These are phyloP conservation scores for Hanseniaspora jakobsenii DNA, from an alignment of 805 yeast genomes.

Conservation along the genomic window DNA sequence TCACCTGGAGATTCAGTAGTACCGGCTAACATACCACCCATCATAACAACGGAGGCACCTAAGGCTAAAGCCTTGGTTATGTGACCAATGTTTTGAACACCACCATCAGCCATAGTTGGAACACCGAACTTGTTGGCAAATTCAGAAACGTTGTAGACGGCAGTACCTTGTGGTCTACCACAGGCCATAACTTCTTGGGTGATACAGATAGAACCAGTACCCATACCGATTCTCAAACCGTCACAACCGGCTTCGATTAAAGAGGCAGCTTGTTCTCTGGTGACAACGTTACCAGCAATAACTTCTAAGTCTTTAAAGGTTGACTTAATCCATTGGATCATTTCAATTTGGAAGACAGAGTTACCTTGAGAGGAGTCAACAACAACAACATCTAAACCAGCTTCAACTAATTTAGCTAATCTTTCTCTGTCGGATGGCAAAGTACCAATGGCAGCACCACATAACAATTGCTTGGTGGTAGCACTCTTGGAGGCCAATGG, in stretches of 20 bases:
- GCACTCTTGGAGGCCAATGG: conserved; percentile 92
- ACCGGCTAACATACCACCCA: conserved; percentile 99
- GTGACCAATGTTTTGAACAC: conserved; percentile 97
- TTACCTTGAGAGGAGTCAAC: conserved; percentile 96
- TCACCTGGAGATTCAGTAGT: conserved; percentile 97
- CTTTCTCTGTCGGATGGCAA: conserved; percentile 79
- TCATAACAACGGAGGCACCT: conserved; percentile 96
- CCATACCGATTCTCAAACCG: conserved; percentile 98
- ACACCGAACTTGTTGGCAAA: conserved; percentile 93
- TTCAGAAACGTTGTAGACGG: conserved; percentile 87
- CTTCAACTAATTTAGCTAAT: conserved; percentile 71
- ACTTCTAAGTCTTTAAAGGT: conserved; percentile 72
- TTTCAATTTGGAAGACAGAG: conserved; percentile 84
- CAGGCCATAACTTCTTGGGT: conserved; percentile 99
- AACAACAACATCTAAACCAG: conserved; percentile 94
- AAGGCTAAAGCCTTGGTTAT: conserved; percentile 91
- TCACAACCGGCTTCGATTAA: conserved; percentile 94
- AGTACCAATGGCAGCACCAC: conserved; percentile 99
- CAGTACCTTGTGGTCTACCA: conserved; percentile 99
- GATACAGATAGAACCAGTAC: conserved; percentile 97
- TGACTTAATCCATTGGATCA: conserved; percentile 82
- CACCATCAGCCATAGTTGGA: conserved; percentile 99
- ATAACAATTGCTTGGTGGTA: conserved; percentile 84
- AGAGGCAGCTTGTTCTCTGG: conserved; percentile 96
- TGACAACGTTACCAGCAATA: conserved; percentile 96